Percentiles rank a stretch among this genome's conserved stretches.
These are phyloP conservation scores for Tilletia horrida DNA, from an alignment of 1,284 basidiomycete species.

Conservation along the genomic window DNA sequence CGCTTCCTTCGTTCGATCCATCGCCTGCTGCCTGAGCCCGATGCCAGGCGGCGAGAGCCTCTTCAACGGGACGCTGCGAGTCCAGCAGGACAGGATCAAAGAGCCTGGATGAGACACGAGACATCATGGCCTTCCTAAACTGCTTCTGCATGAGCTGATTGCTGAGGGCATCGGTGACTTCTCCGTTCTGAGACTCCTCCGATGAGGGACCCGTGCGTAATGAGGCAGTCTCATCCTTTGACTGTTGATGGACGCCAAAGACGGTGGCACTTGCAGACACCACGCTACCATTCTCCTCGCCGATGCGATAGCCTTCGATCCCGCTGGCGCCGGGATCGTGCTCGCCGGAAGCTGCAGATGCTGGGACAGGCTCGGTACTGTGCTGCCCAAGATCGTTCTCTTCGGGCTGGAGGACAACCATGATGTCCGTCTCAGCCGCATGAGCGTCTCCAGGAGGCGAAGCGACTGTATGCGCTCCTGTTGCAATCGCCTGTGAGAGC, in stretches of 20 bases:
- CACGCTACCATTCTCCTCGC: too few relatives aligned
- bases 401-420: conserved; percentile 30
- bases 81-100: conserved; percentile 5
- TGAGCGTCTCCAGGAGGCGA: background rate
- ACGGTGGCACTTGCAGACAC: too few relatives aligned
- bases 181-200: too few relatives aligned
- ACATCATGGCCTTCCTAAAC: background rate
- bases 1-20: conserved; percentile 24
- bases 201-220: too few relatives aligned
- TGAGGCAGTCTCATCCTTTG: too few relatives aligned
- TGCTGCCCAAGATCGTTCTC: background rate
- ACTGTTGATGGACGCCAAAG: too few relatives aligned
- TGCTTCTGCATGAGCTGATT: too few relatives aligned
- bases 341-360: background rate
- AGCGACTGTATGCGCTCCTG: too few relatives aligned
- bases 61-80: conserved; percentile 16
- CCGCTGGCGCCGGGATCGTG: background rate
- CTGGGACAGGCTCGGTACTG: conserved; percentile 12
- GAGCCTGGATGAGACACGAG: background rate
- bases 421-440: conserved; percentile 26
- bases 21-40: background rate
- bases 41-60: conserved; percentile 35
- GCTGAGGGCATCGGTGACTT: too few relatives aligned
- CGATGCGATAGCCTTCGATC: too few relatives aligned
- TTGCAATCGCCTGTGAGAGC: background rate